Evolutionary conservation across 805 yeast genomes (phyloP).

Genomic region (Sugiyamaella boreocaroliniensis): DNA sequence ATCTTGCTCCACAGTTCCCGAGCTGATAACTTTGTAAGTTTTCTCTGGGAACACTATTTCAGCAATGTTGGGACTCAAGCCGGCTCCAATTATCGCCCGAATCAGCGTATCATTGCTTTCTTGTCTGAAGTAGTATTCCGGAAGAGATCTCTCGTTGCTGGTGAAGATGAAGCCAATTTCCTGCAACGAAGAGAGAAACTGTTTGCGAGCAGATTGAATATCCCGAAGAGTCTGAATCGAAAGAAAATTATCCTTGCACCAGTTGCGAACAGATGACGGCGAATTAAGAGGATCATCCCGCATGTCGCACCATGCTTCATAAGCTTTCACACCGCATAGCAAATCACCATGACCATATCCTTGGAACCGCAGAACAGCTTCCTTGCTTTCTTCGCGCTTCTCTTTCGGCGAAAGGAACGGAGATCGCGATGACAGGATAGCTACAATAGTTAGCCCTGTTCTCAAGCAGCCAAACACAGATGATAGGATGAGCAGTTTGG

Average conservation of each 20-base stretch:
- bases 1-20: constrained; percentile 81
- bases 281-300: constrained; percentile 19
- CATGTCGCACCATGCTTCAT: constrained; percentile 42
- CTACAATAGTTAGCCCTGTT: constrained; percentile 69
- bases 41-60: constrained; percentile 78
- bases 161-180: constrained; percentile 74
- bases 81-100: constrained; percentile 66
- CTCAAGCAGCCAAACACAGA: constrained; percentile 80
- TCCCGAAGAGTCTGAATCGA: constrained; percentile 64
- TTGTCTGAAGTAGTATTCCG: constrained; percentile 44
- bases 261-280: constrained; percentile 31
- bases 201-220: constrained; percentile 61
- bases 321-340: constrained; percentile 57
- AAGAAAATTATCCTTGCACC: constrained; percentile 51
- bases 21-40: constrained; percentile 57
- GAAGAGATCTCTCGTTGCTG: constrained; percentile 33
- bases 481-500: constrained; percentile 72
- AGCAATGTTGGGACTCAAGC: constrained; percentile 78
- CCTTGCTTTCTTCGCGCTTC: constrained; percentile 56
- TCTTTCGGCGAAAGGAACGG: constrained; percentile 64
- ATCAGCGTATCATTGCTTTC: constrained; percentile 45
- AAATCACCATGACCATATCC: constrained; percentile 65
- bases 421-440: constrained; percentile 63
- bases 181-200: constrained; percentile 60
- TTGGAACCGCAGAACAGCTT: constrained; percentile 21